phyloP scores from a whole-genome alignment of 768 basidiomycete genomes.

The Heimioporus sp. region DNA sequence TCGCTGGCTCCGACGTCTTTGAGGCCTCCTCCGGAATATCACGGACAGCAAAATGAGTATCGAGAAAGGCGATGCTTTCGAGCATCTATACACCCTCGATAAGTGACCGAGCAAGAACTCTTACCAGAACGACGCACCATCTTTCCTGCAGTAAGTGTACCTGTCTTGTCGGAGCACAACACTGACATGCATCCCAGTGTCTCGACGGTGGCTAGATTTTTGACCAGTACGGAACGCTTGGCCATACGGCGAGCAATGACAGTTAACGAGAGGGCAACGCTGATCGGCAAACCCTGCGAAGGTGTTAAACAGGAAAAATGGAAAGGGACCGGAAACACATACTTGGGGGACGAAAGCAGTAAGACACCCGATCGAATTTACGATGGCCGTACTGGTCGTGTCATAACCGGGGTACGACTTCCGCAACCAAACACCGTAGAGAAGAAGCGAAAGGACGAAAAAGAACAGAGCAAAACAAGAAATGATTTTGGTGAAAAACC shows the following conservation, averaged over 20 bases:
- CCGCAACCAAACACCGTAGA: conserved; percentile 41
- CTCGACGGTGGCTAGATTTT: conserved; percentile 50
- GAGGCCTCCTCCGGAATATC: conserved; percentile 11
- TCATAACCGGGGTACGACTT: conserved; percentile 30
- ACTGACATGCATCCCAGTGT: conserved; percentile 51
- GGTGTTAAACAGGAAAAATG: not conserved
- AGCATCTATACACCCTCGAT: conserved; percentile 31
- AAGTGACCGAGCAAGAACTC: too few species aligned
- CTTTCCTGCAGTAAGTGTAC: conserved; percentile 44
- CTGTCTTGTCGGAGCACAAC: conserved; percentile 53
- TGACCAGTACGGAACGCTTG: conserved; percentile 44
- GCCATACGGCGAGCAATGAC: conserved; percentile 48
- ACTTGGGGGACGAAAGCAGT: conserved; percentile 43
- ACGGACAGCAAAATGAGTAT: conserved; percentile 17
- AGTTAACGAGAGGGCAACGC: conserved; percentile 51
- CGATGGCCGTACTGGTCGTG: conserved; percentile 33
- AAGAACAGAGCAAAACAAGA: conserved; percentile 38
- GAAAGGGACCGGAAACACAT: not conserved
- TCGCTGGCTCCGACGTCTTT: conserved; percentile 4
- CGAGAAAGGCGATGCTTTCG: conserved; percentile 38
- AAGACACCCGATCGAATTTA: conserved; percentile 37
- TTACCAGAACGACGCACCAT: conserved; percentile 34
- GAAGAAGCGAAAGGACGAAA: conserved; percentile 40
- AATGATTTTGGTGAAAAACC: conserved; percentile 52
- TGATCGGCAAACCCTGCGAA: conserved; percentile 34